phyloP scores from a whole-genome alignment of 2,329 filamentous ascomycete genomes.

The Fusarium clavum region DNA sequence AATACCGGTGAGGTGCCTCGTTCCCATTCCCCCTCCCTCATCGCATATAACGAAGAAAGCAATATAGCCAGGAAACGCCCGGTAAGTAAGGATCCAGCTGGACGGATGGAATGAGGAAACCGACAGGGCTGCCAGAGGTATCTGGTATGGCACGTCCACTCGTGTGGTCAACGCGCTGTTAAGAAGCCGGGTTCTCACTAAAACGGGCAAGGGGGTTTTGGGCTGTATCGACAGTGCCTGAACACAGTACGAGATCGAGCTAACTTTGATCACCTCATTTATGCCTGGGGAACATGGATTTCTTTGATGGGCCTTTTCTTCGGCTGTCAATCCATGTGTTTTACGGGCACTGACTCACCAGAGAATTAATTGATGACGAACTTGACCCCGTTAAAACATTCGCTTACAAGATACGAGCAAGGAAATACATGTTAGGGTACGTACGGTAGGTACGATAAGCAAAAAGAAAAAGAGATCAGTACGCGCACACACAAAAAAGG shows the following conservation, averaged over 20 bases:
- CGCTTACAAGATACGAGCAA: conserved; percentile 21
- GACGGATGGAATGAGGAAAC: conserved; percentile 32
- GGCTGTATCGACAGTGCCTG: conserved; percentile 30
- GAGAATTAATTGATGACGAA: conserved; percentile 35
- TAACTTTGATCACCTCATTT: conserved; percentile 34
- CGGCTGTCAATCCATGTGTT: conserved; percentile 33
- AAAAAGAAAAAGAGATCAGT: not conserved
- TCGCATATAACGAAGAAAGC: not conserved
- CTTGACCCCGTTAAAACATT: conserved; percentile 26
- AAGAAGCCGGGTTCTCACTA: conserved; percentile 25
- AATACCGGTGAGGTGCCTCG: not conserved
- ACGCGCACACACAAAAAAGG: conserved; percentile 12
- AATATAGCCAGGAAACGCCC: conserved; percentile 8
- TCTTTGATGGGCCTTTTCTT: conserved; percentile 21
- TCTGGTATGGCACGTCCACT: conserved; percentile 23
- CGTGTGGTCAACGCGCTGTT: conserved; percentile 35
- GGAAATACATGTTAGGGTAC: conserved; percentile 20
- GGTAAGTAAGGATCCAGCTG: conserved; percentile 23
- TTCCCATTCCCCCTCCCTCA: conserved; percentile 6
- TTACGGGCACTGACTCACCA: conserved; percentile 33
- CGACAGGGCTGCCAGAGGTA: conserved; percentile 15
- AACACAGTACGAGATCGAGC: conserved; percentile 40
- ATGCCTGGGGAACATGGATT: conserved; percentile 31
- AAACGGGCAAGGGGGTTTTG: conserved; percentile 29
- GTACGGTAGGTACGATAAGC: not conserved